Evolutionary conservation across 768 basidiomycete species (phyloP).

Genomic region (Lactarius tabidus): DNA sequence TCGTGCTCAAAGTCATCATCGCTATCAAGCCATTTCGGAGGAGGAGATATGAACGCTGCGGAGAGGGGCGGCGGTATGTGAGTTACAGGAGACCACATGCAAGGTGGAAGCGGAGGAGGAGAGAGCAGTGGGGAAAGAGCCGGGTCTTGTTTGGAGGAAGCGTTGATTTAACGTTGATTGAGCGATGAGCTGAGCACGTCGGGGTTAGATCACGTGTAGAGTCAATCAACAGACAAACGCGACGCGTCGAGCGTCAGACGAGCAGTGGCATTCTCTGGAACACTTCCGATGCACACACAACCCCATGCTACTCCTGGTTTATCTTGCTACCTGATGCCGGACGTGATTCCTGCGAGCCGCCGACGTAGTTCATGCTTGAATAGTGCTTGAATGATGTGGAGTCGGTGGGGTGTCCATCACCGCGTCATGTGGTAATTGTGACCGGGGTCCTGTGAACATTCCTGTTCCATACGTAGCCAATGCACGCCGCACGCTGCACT

Average conservation of each 20-base stretch:
- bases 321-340: not conserved
- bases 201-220: not conserved
- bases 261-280: not conserved
- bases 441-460: not conserved
- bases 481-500: not conserved
- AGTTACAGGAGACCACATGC: slow-evolving; percentile 12
- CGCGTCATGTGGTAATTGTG: not conserved
- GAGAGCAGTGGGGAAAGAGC: not conserved
- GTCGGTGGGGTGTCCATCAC: not conserved
- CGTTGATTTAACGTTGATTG: not conserved
- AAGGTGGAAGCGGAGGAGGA: not conserved
- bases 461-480: not conserved
- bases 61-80: slow-evolving; percentile 3
- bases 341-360: not conserved
- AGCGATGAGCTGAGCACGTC: not conserved
- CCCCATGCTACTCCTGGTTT: not conserved
- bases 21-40: slow-evolving; percentile 18
- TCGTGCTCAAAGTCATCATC: slow-evolving; percentile 24
- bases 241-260: not conserved
- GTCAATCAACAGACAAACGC: slow-evolving; percentile 8
- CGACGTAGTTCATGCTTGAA: not conserved
- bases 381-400: not conserved
- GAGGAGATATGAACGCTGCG: slow-evolving; percentile 6
- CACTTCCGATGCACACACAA: not conserved
- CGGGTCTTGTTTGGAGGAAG: not conserved